phyloP scores from a whole-genome alignment of 208 protist species.

The Naegleria lovaniensis region DNA sequence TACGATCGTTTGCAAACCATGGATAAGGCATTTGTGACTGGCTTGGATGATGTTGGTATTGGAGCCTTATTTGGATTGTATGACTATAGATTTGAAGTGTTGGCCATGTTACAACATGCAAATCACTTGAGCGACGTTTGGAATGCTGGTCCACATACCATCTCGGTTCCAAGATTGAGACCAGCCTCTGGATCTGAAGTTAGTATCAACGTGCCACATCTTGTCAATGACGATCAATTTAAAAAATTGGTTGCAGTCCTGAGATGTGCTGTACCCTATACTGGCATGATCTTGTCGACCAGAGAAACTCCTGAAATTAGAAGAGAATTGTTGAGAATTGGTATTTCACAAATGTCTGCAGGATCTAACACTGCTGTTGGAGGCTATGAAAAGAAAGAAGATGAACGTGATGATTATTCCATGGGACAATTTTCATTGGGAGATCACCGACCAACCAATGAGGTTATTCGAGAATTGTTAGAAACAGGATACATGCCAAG shows the following conservation, averaged over 20 bases:
- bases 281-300: constrained; percentile 54
- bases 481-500: not conserved
- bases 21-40: constrained; percentile 43
- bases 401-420: not conserved
- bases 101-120: constrained; percentile 48
- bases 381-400: constrained; percentile 41
- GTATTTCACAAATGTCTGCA: constrained; percentile 50
- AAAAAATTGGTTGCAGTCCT: constrained; percentile 51
- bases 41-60: constrained; percentile 51
- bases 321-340: constrained; percentile 42
- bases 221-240: constrained; percentile 49
- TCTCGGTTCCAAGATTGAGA: constrained; percentile 47
- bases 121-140: constrained; percentile 46
- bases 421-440: constrained; percentile 44
- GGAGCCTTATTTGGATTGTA: constrained; percentile 50
- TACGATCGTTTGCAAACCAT: constrained; percentile 44
- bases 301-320: constrained; percentile 44
- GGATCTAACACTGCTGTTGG: constrained; percentile 49
- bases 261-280: constrained; percentile 49
- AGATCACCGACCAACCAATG: constrained; percentile 40
- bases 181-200: constrained; percentile 43
- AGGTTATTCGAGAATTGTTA: constrained; percentile 37
- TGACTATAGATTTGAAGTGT: constrained; percentile 48
- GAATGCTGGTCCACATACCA: constrained; percentile 50
- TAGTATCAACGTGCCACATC: constrained; percentile 34